Evolutionary conservation across 768 basidiomycete species (phyloP).

Genomic region (Rhizopogon vulgaris): DNA sequence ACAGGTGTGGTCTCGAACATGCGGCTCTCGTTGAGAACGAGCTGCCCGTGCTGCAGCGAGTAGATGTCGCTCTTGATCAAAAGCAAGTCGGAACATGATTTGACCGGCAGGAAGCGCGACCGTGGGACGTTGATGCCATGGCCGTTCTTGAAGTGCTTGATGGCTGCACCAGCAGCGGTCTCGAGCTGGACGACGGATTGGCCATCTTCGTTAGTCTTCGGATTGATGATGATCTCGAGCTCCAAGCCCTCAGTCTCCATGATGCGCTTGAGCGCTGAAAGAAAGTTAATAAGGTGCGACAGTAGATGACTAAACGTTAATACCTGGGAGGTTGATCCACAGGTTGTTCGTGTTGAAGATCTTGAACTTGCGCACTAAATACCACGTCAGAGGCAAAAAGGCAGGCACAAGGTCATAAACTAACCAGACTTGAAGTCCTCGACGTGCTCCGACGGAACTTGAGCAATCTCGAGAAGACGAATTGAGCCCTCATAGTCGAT

Average conservation of each 20-base stretch:
- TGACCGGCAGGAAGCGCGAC: slow-evolving; percentile 63
- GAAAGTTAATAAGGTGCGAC: slow-evolving; percentile 1
- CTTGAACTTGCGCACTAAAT: slow-evolving; percentile 64
- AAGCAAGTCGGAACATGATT: slow-evolving; percentile 57
- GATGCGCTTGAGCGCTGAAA: slow-evolving; percentile 61
- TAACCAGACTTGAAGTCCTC: slow-evolving; percentile 64
- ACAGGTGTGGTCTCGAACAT: slow-evolving; percentile 64
- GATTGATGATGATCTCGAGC: slow-evolving; percentile 78
- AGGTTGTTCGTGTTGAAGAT: slow-evolving; percentile 73
- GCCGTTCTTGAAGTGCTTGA: slow-evolving; percentile 63
- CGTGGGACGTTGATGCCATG: slow-evolving; percentile 73
- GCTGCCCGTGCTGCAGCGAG: slow-evolving; percentile 60
- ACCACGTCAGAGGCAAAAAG: neutral
- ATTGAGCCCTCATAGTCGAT: slow-evolving; percentile 65
- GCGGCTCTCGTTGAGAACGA: slow-evolving; percentile 53
- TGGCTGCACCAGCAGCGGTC: slow-evolving; percentile 71
- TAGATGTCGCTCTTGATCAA: slow-evolving; percentile 68
- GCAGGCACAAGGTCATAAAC: neutral
- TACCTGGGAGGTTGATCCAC: slow-evolving; percentile 48
- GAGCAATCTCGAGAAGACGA: slow-evolving; percentile 70
- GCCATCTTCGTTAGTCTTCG: slow-evolving; percentile 63
- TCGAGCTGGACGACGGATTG: slow-evolving; percentile 72
- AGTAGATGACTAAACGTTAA: neutral
- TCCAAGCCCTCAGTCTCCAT: slow-evolving; percentile 65
- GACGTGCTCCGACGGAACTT: slow-evolving; percentile 65